Evolutionary conservation across 164 flowering plant species (phyloP), one percentile per base, ranked within the genome.

Genomic region (Piper longum): DNA sequence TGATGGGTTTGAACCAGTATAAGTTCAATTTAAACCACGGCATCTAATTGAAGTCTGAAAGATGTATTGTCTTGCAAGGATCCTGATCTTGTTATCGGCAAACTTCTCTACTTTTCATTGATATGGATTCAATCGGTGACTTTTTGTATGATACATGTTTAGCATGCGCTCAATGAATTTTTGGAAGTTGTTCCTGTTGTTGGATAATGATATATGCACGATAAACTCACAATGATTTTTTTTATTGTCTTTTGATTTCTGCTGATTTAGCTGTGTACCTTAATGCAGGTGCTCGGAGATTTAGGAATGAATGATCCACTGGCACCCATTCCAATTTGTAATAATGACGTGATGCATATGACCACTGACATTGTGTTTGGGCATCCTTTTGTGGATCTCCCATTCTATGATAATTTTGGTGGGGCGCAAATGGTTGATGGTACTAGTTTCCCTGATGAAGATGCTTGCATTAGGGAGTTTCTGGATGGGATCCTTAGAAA

Each of bases 391-490:
- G 61, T 65, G 67, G 71, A 67, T 61, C 64, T 77, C 40, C 63
- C 70, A 40, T 70, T 41, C 56, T 61, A 72, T 40, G 67, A 57
- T 67, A 71, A 71, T 36, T 67, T 69, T 36, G 71, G 45, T 57
- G 54, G 63, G 40, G 66, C 63, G 41, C 61, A 64, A 58, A 39
- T 8, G 4, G 56, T 17, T 41, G 76, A 60, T 55, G 69, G 68
- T 69, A 76, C 73, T 42, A 69, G 71, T 26, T 72, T 73, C 65
- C 82, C 70, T 43, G 51, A 68, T 39, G 85, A 79, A 56, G 60
- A 64, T 40, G 63, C 62, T 16, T 51, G 48, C 41, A n/a, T 76
- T 9, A 26, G 72, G 1, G 78, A 80, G 12, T 75, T 81, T 69
- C 65, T 88, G 64, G 67, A 78, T 61, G 62, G 71, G 7, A 60